Conservation (phyloP, 2,329 filamentous ascomycete genomes). For the Plectosphaerella sp. region DNA sequence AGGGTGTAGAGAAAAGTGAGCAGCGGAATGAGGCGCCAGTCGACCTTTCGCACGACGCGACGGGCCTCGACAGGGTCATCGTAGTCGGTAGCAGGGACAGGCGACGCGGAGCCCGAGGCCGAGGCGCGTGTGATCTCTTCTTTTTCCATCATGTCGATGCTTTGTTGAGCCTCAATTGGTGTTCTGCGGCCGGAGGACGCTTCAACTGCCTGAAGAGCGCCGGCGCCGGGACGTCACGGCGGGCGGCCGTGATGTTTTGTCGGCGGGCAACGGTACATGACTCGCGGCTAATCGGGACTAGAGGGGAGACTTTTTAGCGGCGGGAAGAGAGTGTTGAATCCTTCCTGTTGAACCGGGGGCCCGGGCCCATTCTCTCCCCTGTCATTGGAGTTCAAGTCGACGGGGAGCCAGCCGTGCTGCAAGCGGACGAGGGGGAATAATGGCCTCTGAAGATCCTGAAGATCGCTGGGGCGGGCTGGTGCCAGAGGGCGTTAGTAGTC, state of each 20-base stretch:
- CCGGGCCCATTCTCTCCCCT: too few relatives aligned
- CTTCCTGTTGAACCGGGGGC: too few relatives aligned
- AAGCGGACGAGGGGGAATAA: background rate
- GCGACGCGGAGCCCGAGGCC: too few relatives aligned
- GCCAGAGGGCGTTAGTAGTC: background rate
- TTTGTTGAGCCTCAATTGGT: too few relatives aligned
- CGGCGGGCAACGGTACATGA: background rate
- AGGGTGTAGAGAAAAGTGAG: conserved; percentile 19
- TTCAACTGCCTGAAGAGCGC: too few relatives aligned
- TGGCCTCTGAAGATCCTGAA: background rate
- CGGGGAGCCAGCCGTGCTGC: background rate
- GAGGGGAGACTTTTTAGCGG: background rate
- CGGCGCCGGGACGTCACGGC: too few relatives aligned
- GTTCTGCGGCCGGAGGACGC: too few relatives aligned
- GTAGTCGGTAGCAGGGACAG: too few relatives aligned
- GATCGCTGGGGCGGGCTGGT: background rate
- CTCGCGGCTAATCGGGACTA: background rate
- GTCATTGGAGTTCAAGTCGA: too few relatives aligned
- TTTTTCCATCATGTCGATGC: background rate
- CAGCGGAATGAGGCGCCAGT: conserved; percentile 17
- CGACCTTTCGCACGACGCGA: conserved; percentile 16
- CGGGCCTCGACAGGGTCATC: conserved; percentile 9
- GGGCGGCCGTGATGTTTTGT: too few relatives aligned
- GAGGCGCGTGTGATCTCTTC: background rate
- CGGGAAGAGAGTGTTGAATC: background rate